These are phyloP conservation scores for Podospora sp. DNA, from an alignment of 495 filamentous ascomycete genomes.

Conservation along the genomic window DNA sequence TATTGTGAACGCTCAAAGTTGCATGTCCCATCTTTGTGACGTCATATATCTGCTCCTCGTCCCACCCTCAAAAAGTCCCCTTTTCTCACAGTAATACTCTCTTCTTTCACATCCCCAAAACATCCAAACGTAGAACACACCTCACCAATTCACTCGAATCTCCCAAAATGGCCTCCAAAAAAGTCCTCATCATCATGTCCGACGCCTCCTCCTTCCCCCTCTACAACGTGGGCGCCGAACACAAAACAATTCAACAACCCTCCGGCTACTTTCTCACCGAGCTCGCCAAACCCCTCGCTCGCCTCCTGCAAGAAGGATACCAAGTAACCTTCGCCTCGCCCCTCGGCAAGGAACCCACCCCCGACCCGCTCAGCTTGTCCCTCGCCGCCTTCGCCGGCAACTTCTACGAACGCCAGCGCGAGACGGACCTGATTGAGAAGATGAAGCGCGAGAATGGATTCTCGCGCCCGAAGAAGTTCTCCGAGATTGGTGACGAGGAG, in stretches of 20 bases:
- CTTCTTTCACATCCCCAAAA: not conserved
- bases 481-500: constrained; percentile 18
- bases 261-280: constrained; percentile 21
- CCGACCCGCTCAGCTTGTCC: constrained; percentile 11
- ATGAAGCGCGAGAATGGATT: constrained; percentile 20
- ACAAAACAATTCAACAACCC: constrained; percentile 15
- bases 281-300: constrained; percentile 20
- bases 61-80: not conserved
- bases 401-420: constrained; percentile 21
- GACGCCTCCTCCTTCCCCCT: constrained; percentile 18
- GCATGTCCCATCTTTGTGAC: not conserved
- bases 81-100: not conserved
- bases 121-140: not conserved
- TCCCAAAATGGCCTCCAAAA: constrained; percentile 17
- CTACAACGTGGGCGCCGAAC: constrained; percentile 13
- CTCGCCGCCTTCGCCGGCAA: constrained; percentile 22
- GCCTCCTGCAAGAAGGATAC: constrained; percentile 14
- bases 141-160: constrained; percentile 12
- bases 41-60: not conserved
- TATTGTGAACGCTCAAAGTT: not conserved
- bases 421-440: constrained; percentile 12
- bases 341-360: constrained; percentile 16
- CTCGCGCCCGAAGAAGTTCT: constrained; percentile 3
- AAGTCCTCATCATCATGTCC: constrained; percentile 21
- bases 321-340: constrained; percentile 20